Conservation (phyloP, 345 rosid species). For the Clarkia xantiana region DNA sequence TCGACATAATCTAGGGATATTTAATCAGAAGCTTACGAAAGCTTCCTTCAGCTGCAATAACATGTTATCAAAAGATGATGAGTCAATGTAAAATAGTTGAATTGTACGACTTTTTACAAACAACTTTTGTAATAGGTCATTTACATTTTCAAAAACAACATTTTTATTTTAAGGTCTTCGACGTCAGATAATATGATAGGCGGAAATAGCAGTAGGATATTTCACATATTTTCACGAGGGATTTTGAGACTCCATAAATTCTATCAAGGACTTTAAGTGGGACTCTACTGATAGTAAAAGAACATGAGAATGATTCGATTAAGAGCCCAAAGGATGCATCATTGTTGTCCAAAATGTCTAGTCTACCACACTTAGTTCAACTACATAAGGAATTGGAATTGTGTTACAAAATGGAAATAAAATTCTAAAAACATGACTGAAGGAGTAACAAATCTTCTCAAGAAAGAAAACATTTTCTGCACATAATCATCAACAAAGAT, state of each 20-base stretch:
- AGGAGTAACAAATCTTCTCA: constrained; percentile 35
- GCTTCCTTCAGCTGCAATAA: constrained; percentile 26
- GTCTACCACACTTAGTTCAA: constrained; percentile 91
- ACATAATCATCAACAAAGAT: too few relatives aligned
- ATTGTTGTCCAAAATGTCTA: constrained; percentile 42
- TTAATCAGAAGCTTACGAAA: constrained; percentile 48
- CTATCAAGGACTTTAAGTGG: constrained; percentile 41
- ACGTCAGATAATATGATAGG: constrained; percentile 32
- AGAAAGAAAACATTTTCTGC: constrained; percentile 70
- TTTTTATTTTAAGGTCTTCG: too few relatives aligned
- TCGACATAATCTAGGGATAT: constrained; percentile 79
- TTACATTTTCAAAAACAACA: too few relatives aligned
- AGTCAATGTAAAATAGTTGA: constrained; percentile 1
- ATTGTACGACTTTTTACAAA: too few relatives aligned
- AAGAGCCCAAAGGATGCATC: constrained; percentile 47
- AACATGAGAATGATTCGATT: constrained; percentile 77
- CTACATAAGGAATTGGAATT: constrained; percentile 18
- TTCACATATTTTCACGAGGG: constrained; percentile 21
- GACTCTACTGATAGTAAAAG: constrained; percentile 48
- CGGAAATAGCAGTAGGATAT: constrained; percentile 56
- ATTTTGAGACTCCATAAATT: constrained; percentile 43
- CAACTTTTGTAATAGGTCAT: too few relatives aligned
- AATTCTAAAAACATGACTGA: not conserved
- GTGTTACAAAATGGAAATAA: not conserved
- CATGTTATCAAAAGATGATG: constrained; percentile 17